Conservation (phyloP, 2,329 filamentous ascomycete genomes). For the Diaporthe sp. region DNA sequence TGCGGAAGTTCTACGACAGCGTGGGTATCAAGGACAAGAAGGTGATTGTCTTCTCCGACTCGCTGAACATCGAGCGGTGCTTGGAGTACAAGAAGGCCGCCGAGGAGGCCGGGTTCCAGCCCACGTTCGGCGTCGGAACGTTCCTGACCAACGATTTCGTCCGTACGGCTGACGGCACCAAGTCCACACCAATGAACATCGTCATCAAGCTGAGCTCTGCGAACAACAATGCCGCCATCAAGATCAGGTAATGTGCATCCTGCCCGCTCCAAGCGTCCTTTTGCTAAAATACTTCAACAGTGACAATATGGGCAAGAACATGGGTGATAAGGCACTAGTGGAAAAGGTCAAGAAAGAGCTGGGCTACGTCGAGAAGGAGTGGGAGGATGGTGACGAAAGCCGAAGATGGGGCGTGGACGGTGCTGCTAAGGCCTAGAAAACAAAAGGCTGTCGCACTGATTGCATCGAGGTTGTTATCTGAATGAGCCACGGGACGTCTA, state of each 20-base stretch:
- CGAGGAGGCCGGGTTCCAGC: constrained; percentile 82
- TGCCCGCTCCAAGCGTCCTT: neutral
- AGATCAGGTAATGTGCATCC: constrained; percentile 71
- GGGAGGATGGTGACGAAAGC: constrained; percentile 86
- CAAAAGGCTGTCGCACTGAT: neutral
- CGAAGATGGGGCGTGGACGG: constrained; percentile 78
- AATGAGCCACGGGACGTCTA: neutral
- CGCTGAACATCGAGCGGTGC: constrained; percentile 89
- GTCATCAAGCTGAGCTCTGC: constrained; percentile 97
- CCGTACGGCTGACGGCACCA: constrained; percentile 77
- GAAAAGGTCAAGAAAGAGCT: constrained; percentile 85
- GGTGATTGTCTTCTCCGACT: constrained; percentile 94
- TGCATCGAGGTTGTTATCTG: neutral
- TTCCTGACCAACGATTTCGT: constrained; percentile 95
- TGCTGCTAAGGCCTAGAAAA: constrained; percentile 34
- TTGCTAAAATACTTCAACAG: constrained; percentile 43
- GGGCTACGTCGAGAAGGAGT: constrained; percentile 86
- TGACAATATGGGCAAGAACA: constrained; percentile 94
- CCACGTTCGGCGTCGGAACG: constrained; percentile 94
- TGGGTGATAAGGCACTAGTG: constrained; percentile 83
- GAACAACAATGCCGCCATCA: constrained; percentile 83
- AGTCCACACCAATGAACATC: constrained; percentile 93
- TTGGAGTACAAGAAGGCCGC: constrained; percentile 89
- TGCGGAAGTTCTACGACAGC: constrained; percentile 83
- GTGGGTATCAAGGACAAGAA: constrained; percentile 84